Conservation (phyloP, 192 early-diverging fungal genomes). For the Allomyces macrogynus region DNA sequence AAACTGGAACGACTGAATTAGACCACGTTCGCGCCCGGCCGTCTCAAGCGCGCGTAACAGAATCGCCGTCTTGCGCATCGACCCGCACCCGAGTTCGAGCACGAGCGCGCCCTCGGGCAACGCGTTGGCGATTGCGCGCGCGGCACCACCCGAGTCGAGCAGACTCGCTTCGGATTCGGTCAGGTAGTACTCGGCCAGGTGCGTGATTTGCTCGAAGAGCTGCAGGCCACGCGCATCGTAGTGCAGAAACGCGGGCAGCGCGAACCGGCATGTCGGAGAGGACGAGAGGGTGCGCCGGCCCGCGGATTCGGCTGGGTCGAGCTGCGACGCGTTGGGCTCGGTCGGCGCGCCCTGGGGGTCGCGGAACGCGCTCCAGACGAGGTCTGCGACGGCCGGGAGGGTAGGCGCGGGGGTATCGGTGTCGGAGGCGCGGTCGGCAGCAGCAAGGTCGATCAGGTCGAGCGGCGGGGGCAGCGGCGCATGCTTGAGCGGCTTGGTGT, state of each 20-base stretch:
- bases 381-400: neutral
- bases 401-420: too few relatives aligned
- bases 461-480: too few relatives aligned
- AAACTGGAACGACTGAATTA: constrained; percentile 29
- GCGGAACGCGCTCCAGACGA: neutral
- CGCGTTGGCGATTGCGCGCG: constrained; percentile 35
- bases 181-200: constrained; percentile 69
- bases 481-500: too few relatives aligned
- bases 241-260: constrained; percentile 58
- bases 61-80: constrained; percentile 71
- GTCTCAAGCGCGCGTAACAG: constrained; percentile 53
- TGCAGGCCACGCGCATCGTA: constrained; percentile 70
- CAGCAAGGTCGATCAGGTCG: too few relatives aligned
- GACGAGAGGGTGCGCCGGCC: neutral
- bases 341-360: neutral
- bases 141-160: constrained; percentile 23
- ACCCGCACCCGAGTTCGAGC: constrained; percentile 76
- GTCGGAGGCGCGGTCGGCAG: too few relatives aligned
- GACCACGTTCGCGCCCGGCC: constrained; percentile 17
- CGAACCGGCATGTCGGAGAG: neutral
- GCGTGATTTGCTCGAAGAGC: constrained; percentile 78
- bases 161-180: constrained; percentile 73
- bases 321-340: neutral
- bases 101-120: constrained; percentile 47
- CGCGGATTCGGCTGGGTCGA: neutral